Evolutionary conservation across 257 asterid genomes (phyloP).

Genomic region (Plantago major): DNA sequence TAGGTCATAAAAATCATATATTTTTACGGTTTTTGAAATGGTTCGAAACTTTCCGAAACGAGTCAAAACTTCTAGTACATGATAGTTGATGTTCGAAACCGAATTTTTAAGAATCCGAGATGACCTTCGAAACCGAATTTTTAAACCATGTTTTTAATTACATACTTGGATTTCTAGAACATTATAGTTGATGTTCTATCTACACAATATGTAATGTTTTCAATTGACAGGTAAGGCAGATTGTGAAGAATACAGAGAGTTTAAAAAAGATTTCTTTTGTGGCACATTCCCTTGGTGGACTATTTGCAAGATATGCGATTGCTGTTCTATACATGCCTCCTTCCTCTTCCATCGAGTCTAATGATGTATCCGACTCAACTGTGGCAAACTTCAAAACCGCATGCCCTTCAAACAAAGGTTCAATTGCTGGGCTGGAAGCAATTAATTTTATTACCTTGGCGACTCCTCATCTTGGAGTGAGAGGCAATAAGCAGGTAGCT

Average conservation of each 20-base stretch:
- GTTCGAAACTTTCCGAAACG: no score
- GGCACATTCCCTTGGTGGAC: slow-evolving; percentile 98
- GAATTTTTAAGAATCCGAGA: no score
- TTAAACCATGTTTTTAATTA: no score
- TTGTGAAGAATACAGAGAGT: slow-evolving; percentile 58
- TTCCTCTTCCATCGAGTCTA: slow-evolving; percentile 22
- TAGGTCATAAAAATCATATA: no score
- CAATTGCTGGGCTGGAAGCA: slow-evolving; percentile 86
- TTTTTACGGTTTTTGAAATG: no score
- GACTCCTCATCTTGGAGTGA: slow-evolving; percentile 97
- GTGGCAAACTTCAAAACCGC: slow-evolving; percentile 23
- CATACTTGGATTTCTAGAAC: not conserved
- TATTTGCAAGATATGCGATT: slow-evolving; percentile 84
- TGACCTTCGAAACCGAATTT: no score
- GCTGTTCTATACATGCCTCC: slow-evolving; percentile 59
- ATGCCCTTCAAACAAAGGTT: slow-evolving; percentile 37
- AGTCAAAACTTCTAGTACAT: no score
- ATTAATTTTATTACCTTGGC: slow-evolving; percentile 88
- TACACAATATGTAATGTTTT: not conserved
- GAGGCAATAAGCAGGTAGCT: slow-evolving; percentile 90
- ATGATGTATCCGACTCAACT: slow-evolving; percentile 28
- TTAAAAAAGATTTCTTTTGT: slow-evolving; percentile 74
- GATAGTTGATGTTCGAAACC: no score
- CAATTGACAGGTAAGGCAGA: slow-evolving; percentile 53
- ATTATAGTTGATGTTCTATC: not conserved